Base-by-base conservation (phyloP, 1,284 basidiomycete species). In the Volvariella volvacea region DNA sequence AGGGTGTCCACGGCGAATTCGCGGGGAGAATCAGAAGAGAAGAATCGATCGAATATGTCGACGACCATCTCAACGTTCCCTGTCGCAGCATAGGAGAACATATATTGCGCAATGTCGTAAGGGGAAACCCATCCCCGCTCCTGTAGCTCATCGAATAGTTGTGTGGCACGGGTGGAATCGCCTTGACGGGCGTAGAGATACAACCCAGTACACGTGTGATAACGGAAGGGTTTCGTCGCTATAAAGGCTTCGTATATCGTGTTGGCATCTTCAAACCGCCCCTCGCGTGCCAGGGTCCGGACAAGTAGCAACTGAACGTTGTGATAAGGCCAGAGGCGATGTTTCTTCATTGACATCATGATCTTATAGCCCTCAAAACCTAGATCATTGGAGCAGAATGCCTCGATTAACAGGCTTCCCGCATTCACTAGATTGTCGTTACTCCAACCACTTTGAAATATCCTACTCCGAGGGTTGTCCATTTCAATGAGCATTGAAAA, bases 1-100 rank as follows among this genome's bases (percentile, higher is more conserved):
- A 64, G 43, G 20, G 73, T 53, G 34, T 36, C 25, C 58, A 60
- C 17, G 83, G 79, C 7, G 52, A 52, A 39, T 62, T 58, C 37
- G 53, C 48, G 19, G 61, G 59, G 12, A 1, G 34, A 45, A 20
- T 53, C 55, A 3, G 48, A 45, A 2, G 76, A 73, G 52, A 78
- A 86, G 52, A 74, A 73, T 19, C 71, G 48, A 50, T 77, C 54
- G 59, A 88, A 88, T 21, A 78, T 57, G 32, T 64, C 55, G 9
- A 71, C 60, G n/a, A 73, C 72, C 22, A 62, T 59, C n/a, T 64
- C 55, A 2, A 59, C 57, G 28, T 68, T 60, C 14, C 74, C 74
- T 9, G 62, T 54, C 33, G 67, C 59, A 3, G 80, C 79, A 55
- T 78, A 70, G 0, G 73, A 68, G 46, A 78, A 74, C 56, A 88